Conservation (phyloP, 164 flowering plant species). For the Dillenia suffruticosa region DNA sequence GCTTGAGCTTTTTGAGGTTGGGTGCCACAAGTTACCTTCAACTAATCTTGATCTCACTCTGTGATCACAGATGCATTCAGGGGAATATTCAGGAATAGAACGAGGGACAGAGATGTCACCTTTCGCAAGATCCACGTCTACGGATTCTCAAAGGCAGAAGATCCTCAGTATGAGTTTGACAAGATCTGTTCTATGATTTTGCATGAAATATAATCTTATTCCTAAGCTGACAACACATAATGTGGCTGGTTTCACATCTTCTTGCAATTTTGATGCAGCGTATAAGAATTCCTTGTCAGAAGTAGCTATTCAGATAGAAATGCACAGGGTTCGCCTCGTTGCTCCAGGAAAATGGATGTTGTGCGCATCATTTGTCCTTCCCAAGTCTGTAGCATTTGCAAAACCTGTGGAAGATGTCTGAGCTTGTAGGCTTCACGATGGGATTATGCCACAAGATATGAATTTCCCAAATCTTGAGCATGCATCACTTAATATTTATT, state of each 20-base stretch:
- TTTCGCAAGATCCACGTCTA: slow-evolving; percentile 85
- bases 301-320: slow-evolving; percentile 60
- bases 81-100: slow-evolving; percentile 48
- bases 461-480: slow-evolving; percentile 4
- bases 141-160: slow-evolving; percentile 89
- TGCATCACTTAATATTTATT: neutral
- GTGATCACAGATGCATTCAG: slow-evolving; percentile 63
- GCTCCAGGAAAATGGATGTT: slow-evolving; percentile 98
- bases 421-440: neutral
- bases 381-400: slow-evolving; percentile 60
- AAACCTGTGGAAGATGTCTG: neutral
- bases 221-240: too few relatives aligned
- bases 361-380: slow-evolving; percentile 83
- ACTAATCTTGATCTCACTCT: neutral
- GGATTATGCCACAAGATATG: neutral
- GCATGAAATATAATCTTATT: neutral
- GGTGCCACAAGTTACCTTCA: too few relatives aligned
- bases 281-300: slow-evolving; percentile 62
- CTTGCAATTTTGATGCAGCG: slow-evolving; percentile 37
- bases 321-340: slow-evolving; percentile 80
- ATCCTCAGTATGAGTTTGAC: slow-evolving; percentile 86
- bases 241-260: too few relatives aligned
- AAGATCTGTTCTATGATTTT: slow-evolving; percentile 40
- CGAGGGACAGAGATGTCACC: slow-evolving; percentile 18
- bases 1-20: too few relatives aligned